phyloP scores from a whole-genome alignment of 768 basidiomycete genomes.

The Strobilomyces confusus region DNA sequence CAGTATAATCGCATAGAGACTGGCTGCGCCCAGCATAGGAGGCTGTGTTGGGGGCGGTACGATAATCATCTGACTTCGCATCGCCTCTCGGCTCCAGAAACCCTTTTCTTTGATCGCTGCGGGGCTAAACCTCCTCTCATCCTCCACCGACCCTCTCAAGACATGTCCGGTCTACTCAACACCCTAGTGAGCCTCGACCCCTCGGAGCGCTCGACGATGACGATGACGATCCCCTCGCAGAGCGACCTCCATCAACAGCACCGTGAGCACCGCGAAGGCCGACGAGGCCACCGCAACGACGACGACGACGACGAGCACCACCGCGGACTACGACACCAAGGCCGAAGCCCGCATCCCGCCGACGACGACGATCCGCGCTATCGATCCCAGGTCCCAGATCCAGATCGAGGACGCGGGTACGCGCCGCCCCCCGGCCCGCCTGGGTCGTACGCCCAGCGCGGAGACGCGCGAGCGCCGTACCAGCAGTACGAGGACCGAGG shows the following conservation, averaged over 20 bases:
- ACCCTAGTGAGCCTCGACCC: background rate
- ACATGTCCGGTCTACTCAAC: constrained; percentile 14
- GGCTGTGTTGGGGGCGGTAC: background rate
- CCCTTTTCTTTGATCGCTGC: background rate
- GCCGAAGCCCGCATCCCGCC: too few relatives aligned
- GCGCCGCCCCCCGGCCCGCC: too few relatives aligned
- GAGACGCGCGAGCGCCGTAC: too few relatives aligned
- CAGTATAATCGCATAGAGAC: background rate
- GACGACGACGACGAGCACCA: too few relatives aligned
- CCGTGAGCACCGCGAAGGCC: background rate
- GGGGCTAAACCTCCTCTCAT: background rate
- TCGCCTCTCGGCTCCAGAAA: constrained; percentile 2
- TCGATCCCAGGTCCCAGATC: too few relatives aligned
- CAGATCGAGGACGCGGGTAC: too few relatives aligned
- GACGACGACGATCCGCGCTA: too few relatives aligned
- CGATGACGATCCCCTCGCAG: background rate
- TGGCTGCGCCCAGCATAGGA: too few relatives aligned
- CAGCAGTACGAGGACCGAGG: too few relatives aligned
- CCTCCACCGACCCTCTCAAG: background rate
- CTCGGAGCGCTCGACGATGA: too few relatives aligned
- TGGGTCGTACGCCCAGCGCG: too few relatives aligned
- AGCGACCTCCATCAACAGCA: constrained; percentile 5
- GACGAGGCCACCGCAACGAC: too few relatives aligned
- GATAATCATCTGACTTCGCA: background rate
- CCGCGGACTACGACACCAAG: background rate